Percentiles rank a stretch among this genome's conserved stretches.
Conservation (phyloP, 768 basidiomycete genomes). For the Cyathus striatus region DNA sequence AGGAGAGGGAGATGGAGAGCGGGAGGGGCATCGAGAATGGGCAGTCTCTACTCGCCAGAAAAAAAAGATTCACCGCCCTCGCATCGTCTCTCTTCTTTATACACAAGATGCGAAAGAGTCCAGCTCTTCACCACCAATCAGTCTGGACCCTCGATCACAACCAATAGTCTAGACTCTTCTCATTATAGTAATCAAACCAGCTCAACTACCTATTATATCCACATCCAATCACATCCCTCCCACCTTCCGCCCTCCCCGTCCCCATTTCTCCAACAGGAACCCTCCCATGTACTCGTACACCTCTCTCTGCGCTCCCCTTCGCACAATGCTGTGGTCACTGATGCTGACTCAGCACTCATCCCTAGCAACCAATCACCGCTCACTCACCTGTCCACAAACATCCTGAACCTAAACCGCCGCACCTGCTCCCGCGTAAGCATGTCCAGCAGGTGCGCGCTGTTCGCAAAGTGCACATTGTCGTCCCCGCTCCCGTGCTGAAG, state of each 20-base stretch:
- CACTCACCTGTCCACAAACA: conserved; percentile 92
- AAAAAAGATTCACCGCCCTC: background rate
- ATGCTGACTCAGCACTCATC: background rate
- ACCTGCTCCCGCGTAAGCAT: conserved; percentile 82
- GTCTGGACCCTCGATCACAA: too few species aligned
- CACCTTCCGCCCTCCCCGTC: conserved; percentile 71
- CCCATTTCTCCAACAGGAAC: conserved; percentile 92
- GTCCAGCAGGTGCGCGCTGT: conserved; percentile 87
- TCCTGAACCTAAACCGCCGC: conserved; percentile 77
- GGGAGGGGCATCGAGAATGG: conserved; percentile 17
- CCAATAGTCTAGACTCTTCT: too few species aligned
- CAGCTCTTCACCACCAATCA: too few species aligned
- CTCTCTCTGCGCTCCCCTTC: conserved; percentile 76
- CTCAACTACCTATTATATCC: background rate
- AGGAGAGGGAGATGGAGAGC: conserved; percentile 16
- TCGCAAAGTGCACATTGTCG: conserved; percentile 94
- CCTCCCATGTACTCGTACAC: conserved; percentile 81
- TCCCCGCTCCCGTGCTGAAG: conserved; percentile 93
- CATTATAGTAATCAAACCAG: too few species aligned
- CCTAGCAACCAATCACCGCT: conserved; percentile 6
- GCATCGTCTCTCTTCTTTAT: too few species aligned
- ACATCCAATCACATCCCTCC: conserved; percentile 14
- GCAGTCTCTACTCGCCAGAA: background rate
- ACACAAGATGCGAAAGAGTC: too few species aligned
- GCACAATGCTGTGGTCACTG: conserved; percentile 78